Percentiles rank a stretch among this genome's conserved stretches.
These are phyloP conservation scores for Tulasnella sp. DNA, from an alignment of 768 basidiomycete genomes.

Conservation along the genomic window DNA sequence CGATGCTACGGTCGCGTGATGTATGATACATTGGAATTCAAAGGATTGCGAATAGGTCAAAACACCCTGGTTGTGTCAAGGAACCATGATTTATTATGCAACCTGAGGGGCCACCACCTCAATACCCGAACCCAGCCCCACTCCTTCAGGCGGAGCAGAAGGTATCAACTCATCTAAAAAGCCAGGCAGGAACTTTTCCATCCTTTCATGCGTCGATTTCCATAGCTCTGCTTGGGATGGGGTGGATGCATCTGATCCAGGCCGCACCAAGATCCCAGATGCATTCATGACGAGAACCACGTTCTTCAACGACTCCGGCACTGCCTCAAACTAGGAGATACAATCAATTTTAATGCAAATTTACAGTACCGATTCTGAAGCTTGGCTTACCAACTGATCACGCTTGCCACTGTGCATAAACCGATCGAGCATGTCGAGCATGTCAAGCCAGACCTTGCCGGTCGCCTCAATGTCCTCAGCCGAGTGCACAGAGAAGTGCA, in stretches of 20 bases:
- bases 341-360: background rate
- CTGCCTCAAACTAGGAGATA: conserved; percentile 66
- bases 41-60: background rate
- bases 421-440: conserved; percentile 78
- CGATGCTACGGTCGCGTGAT: too few relatives aligned
- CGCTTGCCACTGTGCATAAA: conserved; percentile 77
- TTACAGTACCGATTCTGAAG: background rate
- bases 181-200: conserved; percentile 86
- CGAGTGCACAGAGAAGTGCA: conserved; percentile 80
- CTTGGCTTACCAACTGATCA: conserved; percentile 74
- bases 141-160: conserved; percentile 11
- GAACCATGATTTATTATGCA: background rate
- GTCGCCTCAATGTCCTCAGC: conserved; percentile 48
- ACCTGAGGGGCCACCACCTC: background rate
- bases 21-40: too few relatives aligned
- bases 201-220: conserved; percentile 72
- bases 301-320: conserved; percentile 95
- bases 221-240: conserved; percentile 53
- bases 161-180: conserved; percentile 63
- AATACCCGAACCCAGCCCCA: background rate
- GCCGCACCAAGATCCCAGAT: conserved; percentile 68
- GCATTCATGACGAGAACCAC: conserved; percentile 94
- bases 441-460: conserved; percentile 72
- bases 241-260: conserved; percentile 28
- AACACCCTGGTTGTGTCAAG: background rate